phyloP scores from a whole-genome alignment of 352 stramenopile species.

The Thalassiosira livingstoniorum region DNA sequence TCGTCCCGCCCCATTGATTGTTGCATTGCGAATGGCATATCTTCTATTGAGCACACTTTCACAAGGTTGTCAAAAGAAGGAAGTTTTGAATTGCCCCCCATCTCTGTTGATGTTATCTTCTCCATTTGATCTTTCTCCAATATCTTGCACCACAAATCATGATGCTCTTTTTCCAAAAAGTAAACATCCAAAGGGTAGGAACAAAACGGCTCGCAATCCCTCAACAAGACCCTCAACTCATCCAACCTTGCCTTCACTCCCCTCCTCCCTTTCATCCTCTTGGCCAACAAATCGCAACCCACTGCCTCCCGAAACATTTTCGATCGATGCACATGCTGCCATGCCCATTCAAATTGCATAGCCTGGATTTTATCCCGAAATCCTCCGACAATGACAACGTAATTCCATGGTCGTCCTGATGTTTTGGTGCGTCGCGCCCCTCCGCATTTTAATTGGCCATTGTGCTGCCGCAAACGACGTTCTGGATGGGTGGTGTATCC shows the following conservation, averaged over 20 bases:
- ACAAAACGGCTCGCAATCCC: conserved; percentile 62
- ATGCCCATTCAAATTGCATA: conserved; percentile 88
- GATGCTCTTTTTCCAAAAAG: conserved; percentile 66
- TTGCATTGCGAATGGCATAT: conserved; percentile 63
- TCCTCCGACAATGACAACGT: conserved; percentile 78
- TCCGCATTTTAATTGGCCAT: conserved; percentile 75
- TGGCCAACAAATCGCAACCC: conserved; percentile 62
- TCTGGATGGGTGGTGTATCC: conserved; percentile 81
- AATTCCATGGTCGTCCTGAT: conserved; percentile 82
- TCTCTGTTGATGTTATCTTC: neutral
- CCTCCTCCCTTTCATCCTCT: conserved; percentile 65
- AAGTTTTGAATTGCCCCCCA: neutral
- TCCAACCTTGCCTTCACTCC: conserved; percentile 62
- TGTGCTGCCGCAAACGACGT: conserved; percentile 82
- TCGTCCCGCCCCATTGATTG: no score
- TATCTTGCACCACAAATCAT: conserved; percentile 50
- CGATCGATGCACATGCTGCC: conserved; percentile 81
- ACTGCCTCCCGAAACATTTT: conserved; percentile 66
- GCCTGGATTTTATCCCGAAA: conserved; percentile 85
- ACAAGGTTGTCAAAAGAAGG: neutral
- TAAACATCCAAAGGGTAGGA: conserved; percentile 63
- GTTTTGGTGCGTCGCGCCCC: conserved; percentile 76
- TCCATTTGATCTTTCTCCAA: conserved; percentile 18
- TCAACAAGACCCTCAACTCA: conserved; percentile 71
- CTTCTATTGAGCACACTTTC: conserved; percentile 42